phyloP scores from a whole-genome alignment of 768 basidiomycete species.

The Hygrophorus russula region DNA sequence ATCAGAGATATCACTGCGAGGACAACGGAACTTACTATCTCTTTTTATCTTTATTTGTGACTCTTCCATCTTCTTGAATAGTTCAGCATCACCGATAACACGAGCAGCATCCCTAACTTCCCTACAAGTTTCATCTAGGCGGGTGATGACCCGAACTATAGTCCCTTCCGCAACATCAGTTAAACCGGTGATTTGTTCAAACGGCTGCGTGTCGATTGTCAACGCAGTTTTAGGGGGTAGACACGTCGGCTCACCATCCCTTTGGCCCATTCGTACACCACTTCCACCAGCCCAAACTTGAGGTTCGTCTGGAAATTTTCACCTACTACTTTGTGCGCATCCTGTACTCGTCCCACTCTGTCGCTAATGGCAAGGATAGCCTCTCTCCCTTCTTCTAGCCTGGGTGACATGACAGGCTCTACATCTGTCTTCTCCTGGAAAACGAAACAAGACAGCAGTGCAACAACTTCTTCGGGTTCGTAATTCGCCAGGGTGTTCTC shows the following conservation, averaged over 20 bases:
- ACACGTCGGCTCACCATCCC: constrained; percentile 69
- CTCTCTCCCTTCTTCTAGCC: constrained; percentile 70
- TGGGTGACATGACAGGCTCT: constrained; percentile 72
- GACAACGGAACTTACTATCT: constrained; percentile 61
- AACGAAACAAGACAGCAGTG: constrained; percentile 90
- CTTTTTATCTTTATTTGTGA: constrained; percentile 88
- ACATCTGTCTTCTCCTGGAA: constrained; percentile 97
- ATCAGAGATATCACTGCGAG: constrained; percentile 3
- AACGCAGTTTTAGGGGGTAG: not conserved
- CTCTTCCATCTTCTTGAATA: constrained; percentile 98
- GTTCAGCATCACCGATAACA: constrained; percentile 89
- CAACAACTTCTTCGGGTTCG: constrained; percentile 93
- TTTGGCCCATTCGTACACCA: constrained; percentile 98
- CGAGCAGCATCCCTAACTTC: constrained; percentile 96
- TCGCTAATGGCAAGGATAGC: constrained; percentile 72
- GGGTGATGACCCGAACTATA: constrained; percentile 91
- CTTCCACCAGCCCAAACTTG: constrained; percentile 89
- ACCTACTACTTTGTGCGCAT: constrained; percentile 62
- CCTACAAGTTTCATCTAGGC: constrained; percentile 92
- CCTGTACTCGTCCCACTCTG: constrained; percentile 70
- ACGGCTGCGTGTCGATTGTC: constrained; percentile 48
- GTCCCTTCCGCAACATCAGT: constrained; percentile 97
- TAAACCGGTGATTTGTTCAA: constrained; percentile 83
- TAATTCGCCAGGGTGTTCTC: constrained; percentile 88
- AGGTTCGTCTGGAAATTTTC: constrained; percentile 71